phyloP scores from a whole-genome alignment of 371 early-diverging fungal species.

The Synchytrium microbalum region DNA sequence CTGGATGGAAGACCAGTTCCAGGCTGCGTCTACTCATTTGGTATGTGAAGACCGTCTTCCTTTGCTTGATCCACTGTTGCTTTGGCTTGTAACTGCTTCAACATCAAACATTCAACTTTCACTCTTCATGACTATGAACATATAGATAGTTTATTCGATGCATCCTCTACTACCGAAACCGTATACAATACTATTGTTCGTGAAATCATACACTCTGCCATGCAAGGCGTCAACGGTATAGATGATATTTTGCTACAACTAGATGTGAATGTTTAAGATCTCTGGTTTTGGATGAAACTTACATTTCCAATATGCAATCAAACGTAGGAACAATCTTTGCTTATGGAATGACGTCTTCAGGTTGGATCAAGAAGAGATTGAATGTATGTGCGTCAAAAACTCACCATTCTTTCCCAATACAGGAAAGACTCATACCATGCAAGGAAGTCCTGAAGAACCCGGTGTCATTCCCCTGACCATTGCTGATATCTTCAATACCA shows the following conservation, averaged over 20 bases:
- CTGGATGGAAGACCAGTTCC: constrained; percentile 6
- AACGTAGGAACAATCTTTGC: constrained; percentile 74
- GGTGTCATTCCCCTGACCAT: constrained; percentile 51
- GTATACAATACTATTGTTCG: constrained; percentile 30
- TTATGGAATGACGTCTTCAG: constrained; percentile 95
- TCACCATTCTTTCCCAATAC: neutral
- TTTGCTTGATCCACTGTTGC: constrained; percentile 1
- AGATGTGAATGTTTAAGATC: neutral
- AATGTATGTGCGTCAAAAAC: neutral
- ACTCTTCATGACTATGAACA: constrained; percentile 7
- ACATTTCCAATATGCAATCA: neutral
- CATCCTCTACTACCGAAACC: constrained; percentile 18
- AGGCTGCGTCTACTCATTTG: constrained; percentile 19
- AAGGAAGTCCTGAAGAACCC: constrained; percentile 45
- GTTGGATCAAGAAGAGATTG: too few species aligned
- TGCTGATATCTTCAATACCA: constrained; percentile 44
- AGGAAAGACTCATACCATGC: constrained; percentile 69
- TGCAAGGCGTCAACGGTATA: constrained; percentile 17
- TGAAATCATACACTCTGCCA: constrained; percentile 30
- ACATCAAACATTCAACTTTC: constrained; percentile 4
- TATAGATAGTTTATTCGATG: constrained; percentile 14
- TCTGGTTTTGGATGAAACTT: neutral
- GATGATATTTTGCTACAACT: constrained; percentile 14
- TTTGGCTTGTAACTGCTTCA: neutral
- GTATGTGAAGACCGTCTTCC: constrained; percentile 14